A percentile compares a stretch with the other conserved stretches of the same genome.
Conservation (phyloP, 2,329 filamentous ascomycete genomes). For the Albifimbria verrucaria region DNA sequence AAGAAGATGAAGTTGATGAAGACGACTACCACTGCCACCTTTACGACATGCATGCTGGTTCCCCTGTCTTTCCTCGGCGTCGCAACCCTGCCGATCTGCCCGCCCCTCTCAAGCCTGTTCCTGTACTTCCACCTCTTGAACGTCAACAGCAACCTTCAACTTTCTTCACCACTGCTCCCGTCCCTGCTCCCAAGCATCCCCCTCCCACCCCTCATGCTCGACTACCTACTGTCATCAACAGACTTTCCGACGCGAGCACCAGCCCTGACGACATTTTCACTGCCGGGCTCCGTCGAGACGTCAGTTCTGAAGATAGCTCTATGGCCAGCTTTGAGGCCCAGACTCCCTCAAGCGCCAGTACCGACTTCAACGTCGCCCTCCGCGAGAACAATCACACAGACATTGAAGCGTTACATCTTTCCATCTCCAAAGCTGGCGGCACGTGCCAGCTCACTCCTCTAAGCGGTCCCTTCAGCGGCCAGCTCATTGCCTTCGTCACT, state of each 20-base stretch:
- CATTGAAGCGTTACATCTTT: slow-evolving; percentile 36
- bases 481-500: slow-evolving; percentile 44
- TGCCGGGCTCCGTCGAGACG: background rate
- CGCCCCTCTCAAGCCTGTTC: background rate
- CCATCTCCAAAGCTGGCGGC: slow-evolving; percentile 36
- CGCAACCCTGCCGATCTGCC: background rate
- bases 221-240: background rate
- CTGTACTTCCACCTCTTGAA: background rate
- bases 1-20: background rate
- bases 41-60: background rate
- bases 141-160: background rate
- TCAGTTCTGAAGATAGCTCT: slow-evolving; percentile 1
- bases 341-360: slow-evolving; percentile 7
- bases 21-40: background rate
- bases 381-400: slow-evolving; percentile 8
- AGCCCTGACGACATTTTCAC: background rate
- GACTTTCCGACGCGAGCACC: background rate
- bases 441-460: slow-evolving; percentile 43
- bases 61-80: background rate
- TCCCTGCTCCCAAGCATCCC: background rate
- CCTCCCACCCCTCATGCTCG: background rate
- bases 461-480: slow-evolving; percentile 48
- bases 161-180: background rate
- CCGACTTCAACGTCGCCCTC: slow-evolving; percentile 2
- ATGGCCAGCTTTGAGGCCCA: slow-evolving; percentile 1